Evolutionary conservation across 1,139 yeast species (phyloP).

Genomic region (Eremothecium gossypii): DNA sequence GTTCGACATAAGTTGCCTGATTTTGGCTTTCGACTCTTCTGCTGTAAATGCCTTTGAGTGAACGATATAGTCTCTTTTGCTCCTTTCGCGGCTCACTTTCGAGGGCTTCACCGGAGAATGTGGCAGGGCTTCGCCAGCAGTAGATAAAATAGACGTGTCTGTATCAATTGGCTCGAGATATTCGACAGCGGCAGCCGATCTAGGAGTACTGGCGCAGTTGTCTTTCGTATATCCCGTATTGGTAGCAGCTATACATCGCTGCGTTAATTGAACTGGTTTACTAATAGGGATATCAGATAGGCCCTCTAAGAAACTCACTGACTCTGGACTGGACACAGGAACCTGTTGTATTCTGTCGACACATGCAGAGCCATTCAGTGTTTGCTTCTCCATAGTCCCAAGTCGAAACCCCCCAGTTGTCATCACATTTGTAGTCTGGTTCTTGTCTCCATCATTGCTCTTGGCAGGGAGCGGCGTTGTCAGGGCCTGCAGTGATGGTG

Average conservation of each 20-base stretch:
- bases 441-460: neutral
- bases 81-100: no score
- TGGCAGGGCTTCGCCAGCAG: no score
- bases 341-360: neutral
- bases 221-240: neutral
- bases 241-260: neutral
- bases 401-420: neutral
- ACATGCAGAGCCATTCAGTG: neutral
- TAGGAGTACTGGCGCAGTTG: neutral
- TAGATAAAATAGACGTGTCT: neutral
- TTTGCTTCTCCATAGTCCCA: neutral
- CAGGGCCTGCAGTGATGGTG: neutral
- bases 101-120: no score
- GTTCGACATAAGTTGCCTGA: constrained; percentile 3
- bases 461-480: no score
- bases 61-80: constrained; percentile 7
- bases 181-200: neutral
- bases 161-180: neutral
- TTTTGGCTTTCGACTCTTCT: constrained; percentile 15
- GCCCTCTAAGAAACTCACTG: neutral
- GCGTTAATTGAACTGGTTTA: neutral
- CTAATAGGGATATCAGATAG: neutral
- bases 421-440: neutral
- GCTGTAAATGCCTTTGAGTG: constrained; percentile 12
- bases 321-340: neutral